Evolutionary conservation across 768 basidiomycete species (phyloP).

Genomic region (Boletus coccyginus): DNA sequence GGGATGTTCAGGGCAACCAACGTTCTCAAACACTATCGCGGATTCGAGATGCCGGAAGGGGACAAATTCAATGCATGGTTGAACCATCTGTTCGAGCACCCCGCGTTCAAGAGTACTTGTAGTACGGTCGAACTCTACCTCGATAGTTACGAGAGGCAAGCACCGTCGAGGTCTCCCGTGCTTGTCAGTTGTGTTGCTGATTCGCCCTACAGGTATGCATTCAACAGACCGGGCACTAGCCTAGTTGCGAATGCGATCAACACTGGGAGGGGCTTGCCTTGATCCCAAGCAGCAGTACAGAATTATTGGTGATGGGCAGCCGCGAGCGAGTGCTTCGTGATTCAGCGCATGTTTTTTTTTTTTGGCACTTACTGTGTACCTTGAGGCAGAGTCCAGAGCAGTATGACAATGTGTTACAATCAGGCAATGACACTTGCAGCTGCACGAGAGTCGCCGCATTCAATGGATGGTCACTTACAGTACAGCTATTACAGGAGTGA

Average conservation of each 20-base stretch:
- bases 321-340: not conserved
- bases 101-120: slow-evolving; percentile 64
- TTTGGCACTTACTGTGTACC: not conserved
- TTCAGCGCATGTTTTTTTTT: no score
- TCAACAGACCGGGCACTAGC: slow-evolving; percentile 74
- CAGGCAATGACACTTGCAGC: not conserved
- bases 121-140: slow-evolving; percentile 65
- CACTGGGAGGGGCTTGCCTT: slow-evolving; percentile 59
- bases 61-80: slow-evolving; percentile 53
- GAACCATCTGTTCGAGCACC: slow-evolving; percentile 52
- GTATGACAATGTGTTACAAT: no score
- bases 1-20: slow-evolving; percentile 68
- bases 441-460: not conserved
- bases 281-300: slow-evolving; percentile 19
- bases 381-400: not conserved
- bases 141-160: slow-evolving; percentile 69
- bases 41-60: slow-evolving; percentile 53
- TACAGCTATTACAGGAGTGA: not conserved
- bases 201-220: slow-evolving; percentile 54
- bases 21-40: slow-evolving; percentile 65
- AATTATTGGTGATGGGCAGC: not conserved
- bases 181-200: not conserved
- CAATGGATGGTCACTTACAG: not conserved
- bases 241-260: slow-evolving; percentile 77
- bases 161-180: not conserved